Percentiles rank a stretch among this genome's conserved stretches.
These are phyloP conservation scores for Hypomyces perniciosus DNA, from an alignment of 2,329 filamentous ascomycete species.

Conservation along the genomic window DNA sequence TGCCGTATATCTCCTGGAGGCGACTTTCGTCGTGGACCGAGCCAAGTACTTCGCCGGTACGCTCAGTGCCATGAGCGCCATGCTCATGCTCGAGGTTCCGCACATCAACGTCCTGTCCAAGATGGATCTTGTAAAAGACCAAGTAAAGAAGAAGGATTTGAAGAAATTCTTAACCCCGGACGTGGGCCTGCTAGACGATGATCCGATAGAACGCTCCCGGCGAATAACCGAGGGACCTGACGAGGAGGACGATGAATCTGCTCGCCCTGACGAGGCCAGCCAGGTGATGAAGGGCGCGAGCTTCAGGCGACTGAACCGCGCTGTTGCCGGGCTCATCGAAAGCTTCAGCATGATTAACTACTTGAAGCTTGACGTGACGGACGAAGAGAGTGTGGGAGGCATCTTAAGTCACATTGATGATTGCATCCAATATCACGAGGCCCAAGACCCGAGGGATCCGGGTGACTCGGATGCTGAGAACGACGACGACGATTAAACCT, in stretches of 20 bases:
- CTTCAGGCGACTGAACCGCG: constrained; percentile 77
- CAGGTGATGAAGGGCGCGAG: constrained; percentile 74
- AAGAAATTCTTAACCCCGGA: constrained; percentile 90
- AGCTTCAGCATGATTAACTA: constrained; percentile 98
- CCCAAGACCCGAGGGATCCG: constrained; percentile 83
- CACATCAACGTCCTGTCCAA: constrained; percentile 96
- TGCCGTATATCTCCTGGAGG: constrained; percentile 89
- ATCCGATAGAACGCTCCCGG: constrained; percentile 50
- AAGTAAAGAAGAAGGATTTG: constrained; percentile 79
- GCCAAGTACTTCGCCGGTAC: constrained; percentile 98
- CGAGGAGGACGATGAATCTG: constrained; percentile 45
- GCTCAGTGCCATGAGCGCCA: constrained; percentile 93
- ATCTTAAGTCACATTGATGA: constrained; percentile 92
- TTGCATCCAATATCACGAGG: constrained; percentile 87
- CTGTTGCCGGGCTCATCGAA: constrained; percentile 87
- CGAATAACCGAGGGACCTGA: constrained; percentile 33
- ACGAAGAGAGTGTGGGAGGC: constrained; percentile 82
- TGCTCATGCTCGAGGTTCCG: constrained; percentile 97
- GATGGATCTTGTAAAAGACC: constrained; percentile 93
- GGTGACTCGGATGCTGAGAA: constrained; percentile 48
- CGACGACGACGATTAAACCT: constrained; percentile 32
- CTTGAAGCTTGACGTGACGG: constrained; percentile 78
- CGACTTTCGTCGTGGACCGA: constrained; percentile 90
- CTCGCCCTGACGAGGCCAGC: constrained; percentile 59
- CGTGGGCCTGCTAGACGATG: constrained; percentile 72